A percentile compares a stretch with the other conserved stretches of the same genome.
phyloP scores from a whole-genome alignment of 73 alveolate genomes.

The Tetrahymena elliotti region DNA sequence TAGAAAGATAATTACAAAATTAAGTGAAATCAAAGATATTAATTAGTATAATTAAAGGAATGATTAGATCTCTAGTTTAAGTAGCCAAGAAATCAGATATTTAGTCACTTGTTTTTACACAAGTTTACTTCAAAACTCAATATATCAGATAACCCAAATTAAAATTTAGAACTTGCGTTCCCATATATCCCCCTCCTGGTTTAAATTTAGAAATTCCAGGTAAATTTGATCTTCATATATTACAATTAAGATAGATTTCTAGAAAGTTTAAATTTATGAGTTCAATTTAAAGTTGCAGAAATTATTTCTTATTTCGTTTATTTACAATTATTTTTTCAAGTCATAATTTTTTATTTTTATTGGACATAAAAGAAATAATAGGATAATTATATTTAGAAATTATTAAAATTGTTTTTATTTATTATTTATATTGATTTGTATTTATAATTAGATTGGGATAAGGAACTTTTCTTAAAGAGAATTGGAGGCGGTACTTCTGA shows the following conservation, averaged over 20 bases:
- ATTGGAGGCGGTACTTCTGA: slow-evolving; percentile 72
- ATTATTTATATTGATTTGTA: background rate
- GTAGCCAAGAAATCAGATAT: background rate
- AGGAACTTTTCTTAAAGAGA: slow-evolving; percentile 42
- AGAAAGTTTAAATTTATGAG: background rate
- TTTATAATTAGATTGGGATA: slow-evolving; percentile 40
- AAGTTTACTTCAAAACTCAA: background rate
- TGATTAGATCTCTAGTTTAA: background rate
- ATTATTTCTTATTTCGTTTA: no score
- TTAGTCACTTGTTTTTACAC: background rate
- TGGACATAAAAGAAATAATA: background rate
- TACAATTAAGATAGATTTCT: background rate
- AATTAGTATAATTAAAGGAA: background rate
- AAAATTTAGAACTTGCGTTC: slow-evolving; percentile 36
- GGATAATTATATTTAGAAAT: background rate
- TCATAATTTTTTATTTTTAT: background rate
- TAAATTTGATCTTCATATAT: background rate
- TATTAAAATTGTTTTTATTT: background rate
- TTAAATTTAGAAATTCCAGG: slow-evolving; percentile 34
- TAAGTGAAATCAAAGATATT: background rate
- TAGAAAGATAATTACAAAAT: background rate
- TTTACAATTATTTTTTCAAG: no score
- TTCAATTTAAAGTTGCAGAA: background rate
- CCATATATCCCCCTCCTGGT: slow-evolving; percentile 69
- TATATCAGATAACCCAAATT: slow-evolving; percentile 38